Conservation (phyloP, 495 filamentous ascomycete species). For the Tuber umbilicatum region DNA sequence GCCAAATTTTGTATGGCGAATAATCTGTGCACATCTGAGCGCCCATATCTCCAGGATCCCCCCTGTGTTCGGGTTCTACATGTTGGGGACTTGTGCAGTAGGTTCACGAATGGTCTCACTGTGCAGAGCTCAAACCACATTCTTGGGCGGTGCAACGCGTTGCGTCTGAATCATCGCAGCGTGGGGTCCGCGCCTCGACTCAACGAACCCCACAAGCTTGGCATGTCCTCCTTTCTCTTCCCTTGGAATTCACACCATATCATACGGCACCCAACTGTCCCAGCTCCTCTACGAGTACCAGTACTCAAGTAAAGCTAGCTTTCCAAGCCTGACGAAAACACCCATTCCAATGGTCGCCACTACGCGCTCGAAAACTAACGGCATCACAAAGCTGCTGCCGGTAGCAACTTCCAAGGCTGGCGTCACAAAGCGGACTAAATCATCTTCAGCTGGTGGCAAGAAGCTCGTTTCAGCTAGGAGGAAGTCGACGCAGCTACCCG, state of each 20-base stretch:
- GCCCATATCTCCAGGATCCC: too few species aligned
- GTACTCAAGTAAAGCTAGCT: neutral
- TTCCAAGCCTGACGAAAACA: neutral
- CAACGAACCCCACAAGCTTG: neutral
- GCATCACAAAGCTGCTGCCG: constrained; percentile 13
- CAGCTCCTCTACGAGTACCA: too few species aligned
- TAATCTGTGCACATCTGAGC: too few species aligned
- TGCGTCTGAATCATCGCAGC: neutral
- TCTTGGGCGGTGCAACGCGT: neutral
- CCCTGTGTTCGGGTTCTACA: too few species aligned
- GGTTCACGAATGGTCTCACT: neutral
- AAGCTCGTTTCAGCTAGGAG: constrained; percentile 14
- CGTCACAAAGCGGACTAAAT: constrained; percentile 29
- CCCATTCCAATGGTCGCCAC: constrained; percentile 12
- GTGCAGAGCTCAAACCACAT: neutral
- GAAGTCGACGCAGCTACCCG: constrained; percentile 5
- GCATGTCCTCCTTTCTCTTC: neutral
- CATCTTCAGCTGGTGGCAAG: constrained; percentile 16
- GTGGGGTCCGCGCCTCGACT: neutral
- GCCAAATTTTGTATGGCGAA: too few species aligned
- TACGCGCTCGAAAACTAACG: constrained; percentile 19
- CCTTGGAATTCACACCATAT: neutral
- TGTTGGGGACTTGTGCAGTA: too few species aligned
- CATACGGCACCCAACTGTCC: neutral
- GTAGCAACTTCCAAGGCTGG: constrained; percentile 20